A percentile compares a stretch with the other conserved stretches of the same genome.
Evolutionary conservation across 352 stramenopile species (phyloP).

Genomic region (Globisporangium orthogonon): DNA sequence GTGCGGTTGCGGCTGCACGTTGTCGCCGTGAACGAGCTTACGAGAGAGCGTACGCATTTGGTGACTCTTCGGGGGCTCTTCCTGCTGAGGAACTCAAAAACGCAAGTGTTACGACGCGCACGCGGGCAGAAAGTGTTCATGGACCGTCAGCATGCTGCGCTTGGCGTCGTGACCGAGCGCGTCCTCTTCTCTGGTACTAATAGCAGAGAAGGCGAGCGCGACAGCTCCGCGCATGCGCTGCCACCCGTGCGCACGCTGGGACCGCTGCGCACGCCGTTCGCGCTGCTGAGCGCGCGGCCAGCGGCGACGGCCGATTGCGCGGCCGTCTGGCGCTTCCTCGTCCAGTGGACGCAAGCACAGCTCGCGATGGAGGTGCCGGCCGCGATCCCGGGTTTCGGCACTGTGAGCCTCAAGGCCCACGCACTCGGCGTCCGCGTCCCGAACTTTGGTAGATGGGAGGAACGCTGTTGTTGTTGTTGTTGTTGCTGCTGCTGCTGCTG

Average conservation of each 20-base stretch:
- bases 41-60: no score
- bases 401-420: constrained; percentile 40
- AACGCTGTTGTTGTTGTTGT: no score
- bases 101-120: no score
- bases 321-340: background rate
- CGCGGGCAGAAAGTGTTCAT: background rate
- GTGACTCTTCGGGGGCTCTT: no score
- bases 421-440: constrained; percentile 47
- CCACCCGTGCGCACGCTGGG: background rate
- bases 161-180: background rate
- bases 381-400: constrained; percentile 64
- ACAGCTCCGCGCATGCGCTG: background rate
- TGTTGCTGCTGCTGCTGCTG: no score
- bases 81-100: no score
- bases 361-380: constrained; percentile 68
- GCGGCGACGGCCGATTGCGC: background rate
- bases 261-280: background rate
- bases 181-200: background rate
- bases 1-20: no score
- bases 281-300: background rate
- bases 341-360: constrained; percentile 16
- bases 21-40: no score
- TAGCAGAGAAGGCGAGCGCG: background rate
- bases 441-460: constrained; percentile 38
- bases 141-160: background rate